These are phyloP conservation scores for Papiliotrema fonsecae DNA, from an alignment of 1,284 basidiomycete genomes.

Conservation along the genomic window DNA sequence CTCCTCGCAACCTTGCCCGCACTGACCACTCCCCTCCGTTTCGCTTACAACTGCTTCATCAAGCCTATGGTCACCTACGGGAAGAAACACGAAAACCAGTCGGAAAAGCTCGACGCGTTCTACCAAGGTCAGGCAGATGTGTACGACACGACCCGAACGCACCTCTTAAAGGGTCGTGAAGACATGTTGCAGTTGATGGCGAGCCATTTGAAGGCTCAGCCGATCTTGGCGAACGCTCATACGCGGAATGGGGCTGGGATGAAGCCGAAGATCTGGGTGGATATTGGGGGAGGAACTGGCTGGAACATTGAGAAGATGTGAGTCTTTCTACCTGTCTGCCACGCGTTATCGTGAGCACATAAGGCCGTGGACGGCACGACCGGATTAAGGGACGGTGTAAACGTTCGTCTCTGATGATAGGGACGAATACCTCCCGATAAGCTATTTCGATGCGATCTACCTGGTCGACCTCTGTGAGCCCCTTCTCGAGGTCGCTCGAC, in stretches of 20 bases:
- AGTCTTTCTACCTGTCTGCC: constrained; percentile 1
- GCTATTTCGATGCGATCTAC: constrained; percentile 64
- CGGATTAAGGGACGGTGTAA: background rate
- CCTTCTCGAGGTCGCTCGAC: constrained; percentile 64
- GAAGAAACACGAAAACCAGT: constrained; percentile 29
- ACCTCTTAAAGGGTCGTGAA: constrained; percentile 62
- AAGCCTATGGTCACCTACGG: constrained; percentile 47
- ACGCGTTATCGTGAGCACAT: background rate
- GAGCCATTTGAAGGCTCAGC: constrained; percentile 58
- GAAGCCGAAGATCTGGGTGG: constrained; percentile 62
- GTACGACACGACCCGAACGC: constrained; percentile 61
- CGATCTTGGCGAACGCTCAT: constrained; percentile 17
- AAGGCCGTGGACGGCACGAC: background rate
- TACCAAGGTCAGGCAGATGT: constrained; percentile 66
- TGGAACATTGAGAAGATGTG: constrained; percentile 75
- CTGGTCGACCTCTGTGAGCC: constrained; percentile 72
- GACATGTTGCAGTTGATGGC: constrained; percentile 67
- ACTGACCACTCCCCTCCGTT: constrained; percentile 33
- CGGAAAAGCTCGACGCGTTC: constrained; percentile 52
- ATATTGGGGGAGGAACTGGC: constrained; percentile 76
- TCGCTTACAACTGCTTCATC: constrained; percentile 50
- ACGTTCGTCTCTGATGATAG: constrained; percentile 47
- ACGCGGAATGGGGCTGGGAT: constrained; percentile 1
- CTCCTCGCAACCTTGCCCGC: constrained; percentile 11
- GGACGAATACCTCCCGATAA: constrained; percentile 64